Percentiles rank a stretch among this genome's conserved stretches.
Conservation (phyloP, 371 early-diverging fungal genomes). For the Amoeboradix gromovi region DNA sequence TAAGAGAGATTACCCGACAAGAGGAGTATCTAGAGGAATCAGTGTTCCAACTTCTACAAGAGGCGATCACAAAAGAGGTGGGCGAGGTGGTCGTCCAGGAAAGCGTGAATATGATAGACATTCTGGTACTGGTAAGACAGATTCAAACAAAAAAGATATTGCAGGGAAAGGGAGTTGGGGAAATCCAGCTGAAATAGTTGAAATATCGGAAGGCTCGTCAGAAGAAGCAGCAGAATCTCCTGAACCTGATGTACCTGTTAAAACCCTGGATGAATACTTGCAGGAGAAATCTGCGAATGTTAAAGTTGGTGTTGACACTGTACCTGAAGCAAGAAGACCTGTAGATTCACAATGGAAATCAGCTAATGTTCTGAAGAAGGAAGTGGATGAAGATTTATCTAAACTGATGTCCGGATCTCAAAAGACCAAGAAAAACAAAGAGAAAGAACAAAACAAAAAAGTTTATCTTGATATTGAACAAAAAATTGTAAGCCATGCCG, state of each 20-base stretch:
- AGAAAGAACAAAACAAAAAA: constrained; percentile 22
- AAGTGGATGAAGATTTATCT: constrained; percentile 19
- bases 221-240: constrained; percentile 9
- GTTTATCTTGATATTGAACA: constrained; percentile 3
- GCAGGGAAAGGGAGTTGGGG: constrained; percentile 43
- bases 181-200: constrained; percentile 12
- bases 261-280: constrained; percentile 45
- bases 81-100: constrained; percentile 16
- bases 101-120: constrained; percentile 45
- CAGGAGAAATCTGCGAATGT: constrained; percentile 26
- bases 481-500: constrained; percentile 1
- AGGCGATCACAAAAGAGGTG: not conserved
- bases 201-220: not conserved
- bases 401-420: not conserved
- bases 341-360: constrained; percentile 47
- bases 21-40: not conserved
- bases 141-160: constrained; percentile 46
- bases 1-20: not conserved
- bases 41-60: not conserved
- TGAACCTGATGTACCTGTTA: constrained; percentile 35
- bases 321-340: constrained; percentile 40
- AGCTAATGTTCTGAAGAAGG: constrained; percentile 30
- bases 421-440: not conserved
- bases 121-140: constrained; percentile 36
- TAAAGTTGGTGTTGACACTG: constrained; percentile 16